Conservation (phyloP, 169 alveolate genomes). For the Eimeria maxima region DNA sequence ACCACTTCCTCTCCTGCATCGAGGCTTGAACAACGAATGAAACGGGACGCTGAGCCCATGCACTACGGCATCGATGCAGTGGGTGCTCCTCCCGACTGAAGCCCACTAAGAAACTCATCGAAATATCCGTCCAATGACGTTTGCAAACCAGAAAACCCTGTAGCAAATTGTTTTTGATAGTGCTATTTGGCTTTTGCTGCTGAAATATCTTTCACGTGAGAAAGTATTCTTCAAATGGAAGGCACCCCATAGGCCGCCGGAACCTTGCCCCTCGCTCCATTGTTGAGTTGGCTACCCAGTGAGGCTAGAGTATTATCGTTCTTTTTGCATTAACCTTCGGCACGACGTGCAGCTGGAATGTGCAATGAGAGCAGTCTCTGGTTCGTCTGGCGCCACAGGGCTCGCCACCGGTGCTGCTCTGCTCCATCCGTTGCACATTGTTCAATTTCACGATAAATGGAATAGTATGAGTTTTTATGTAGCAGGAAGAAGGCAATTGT, state of each 20-base stretch:
- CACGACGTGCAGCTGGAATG: no score
- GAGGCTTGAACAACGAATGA: not conserved
- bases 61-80: not conserved
- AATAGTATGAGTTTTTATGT: no score
- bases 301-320: no score
- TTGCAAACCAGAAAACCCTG: not conserved
- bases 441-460: no score
- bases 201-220: not conserved
- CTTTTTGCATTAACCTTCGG: no score
- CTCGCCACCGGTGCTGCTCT: no score
- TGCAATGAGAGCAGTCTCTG: no score
- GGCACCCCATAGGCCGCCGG: not conserved
- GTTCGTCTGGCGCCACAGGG: no score
- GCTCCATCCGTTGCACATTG: no score
- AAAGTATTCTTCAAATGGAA: not conserved
- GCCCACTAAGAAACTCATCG: not conserved
- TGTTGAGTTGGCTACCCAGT: no score
- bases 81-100: not conserved
- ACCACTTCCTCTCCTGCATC: not conserved
- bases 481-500: no score
- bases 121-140: not conserved
- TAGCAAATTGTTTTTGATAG: not conserved
- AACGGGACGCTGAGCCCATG: not conserved
- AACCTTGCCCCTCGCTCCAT: not conserved
- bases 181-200: not conserved